Evolutionary conservation across 148 eudicot species (phyloP), one percentile per base, ranked within the genome.

Genomic region (Cornus suecica): DNA sequence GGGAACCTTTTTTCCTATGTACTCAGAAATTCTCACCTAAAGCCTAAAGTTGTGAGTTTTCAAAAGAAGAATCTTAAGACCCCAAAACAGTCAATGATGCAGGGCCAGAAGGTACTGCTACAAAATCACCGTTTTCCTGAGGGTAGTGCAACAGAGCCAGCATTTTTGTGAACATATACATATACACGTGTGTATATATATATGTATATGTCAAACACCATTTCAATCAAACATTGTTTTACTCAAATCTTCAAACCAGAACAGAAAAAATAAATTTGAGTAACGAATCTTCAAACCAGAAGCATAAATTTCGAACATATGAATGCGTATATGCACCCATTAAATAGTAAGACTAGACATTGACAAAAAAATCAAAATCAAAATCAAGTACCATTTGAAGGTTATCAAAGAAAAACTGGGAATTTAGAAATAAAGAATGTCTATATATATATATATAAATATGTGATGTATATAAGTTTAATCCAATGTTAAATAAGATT

Each of bases 41-140:
- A 85, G 84, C 72, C 79, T 82, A 80, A 85, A 81, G 87, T 80
- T 82, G 84, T 82, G 81, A 83, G 80, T 80, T 85, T 85, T 85
- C 86, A 85, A 75, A 77, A 78, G 69, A 80, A 85, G 86, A 85
- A 85, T 89, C 84, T 76, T 84, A 70, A 69, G 73, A 42, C 71
- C 63, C 71, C 68, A 78, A 54, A 58, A 76, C 27, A 71, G 71
- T 56, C 77, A 78, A n/a, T 66, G 37, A 30, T 73, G 79, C 64
- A 76, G 73, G 62, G 63, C 68, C 65, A 65, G 20, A 45, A 64
- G 64, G 67, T 62, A 61, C 64, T 51, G 28, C 70, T 52, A 56
- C 70, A 28, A 65, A 61, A 52, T 20, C 60, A 74, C 30, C 62
- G n/a, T 42, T 61, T 23, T 37, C 27, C 22, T 52, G 32, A 64